These are phyloP conservation scores for Vanilla planifolia DNA, from an alignment of 106 monocot species.

Conservation along the genomic window DNA sequence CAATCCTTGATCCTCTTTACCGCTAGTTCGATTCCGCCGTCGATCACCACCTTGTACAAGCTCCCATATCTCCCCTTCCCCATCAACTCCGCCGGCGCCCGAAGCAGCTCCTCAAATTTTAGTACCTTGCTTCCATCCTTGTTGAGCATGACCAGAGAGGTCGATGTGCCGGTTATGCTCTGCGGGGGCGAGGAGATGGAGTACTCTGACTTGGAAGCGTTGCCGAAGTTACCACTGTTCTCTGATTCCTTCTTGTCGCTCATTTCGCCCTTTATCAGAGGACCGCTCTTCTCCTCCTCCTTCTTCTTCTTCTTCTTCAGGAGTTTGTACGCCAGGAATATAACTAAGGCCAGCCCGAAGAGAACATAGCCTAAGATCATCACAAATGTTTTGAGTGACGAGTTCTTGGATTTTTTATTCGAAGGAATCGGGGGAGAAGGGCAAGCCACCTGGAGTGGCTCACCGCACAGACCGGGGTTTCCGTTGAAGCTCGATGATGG, in stretches of 20 bases:
- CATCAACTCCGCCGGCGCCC: constrained; percentile 41
- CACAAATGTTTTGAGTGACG: no score
- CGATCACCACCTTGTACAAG: constrained; percentile 33
- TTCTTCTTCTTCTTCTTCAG: constrained; percentile 6
- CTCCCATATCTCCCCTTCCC: constrained; percentile 35
- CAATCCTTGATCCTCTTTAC: constrained; percentile 45
- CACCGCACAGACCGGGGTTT: constrained; percentile 28
- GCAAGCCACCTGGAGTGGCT: constrained; percentile 2
- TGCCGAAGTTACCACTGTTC: not conserved
- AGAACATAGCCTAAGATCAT: constrained; percentile 25
- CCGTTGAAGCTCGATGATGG: not conserved
- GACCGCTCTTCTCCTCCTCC: not conserved
- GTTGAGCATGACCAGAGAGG: constrained; percentile 20
- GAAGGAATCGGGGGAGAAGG: no score
- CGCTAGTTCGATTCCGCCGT: constrained; percentile 12
- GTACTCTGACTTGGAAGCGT: constrained; percentile 9
- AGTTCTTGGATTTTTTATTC: no score
- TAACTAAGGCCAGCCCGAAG: constrained; percentile 7
- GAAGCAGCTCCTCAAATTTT: constrained; percentile 37
- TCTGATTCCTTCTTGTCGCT: not conserved
- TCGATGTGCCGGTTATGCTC: not conserved
- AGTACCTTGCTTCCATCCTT: constrained; percentile 6
- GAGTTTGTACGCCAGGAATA: constrained; percentile 11
- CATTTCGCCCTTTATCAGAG: not conserved
- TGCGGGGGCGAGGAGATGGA: constrained; percentile 3